phyloP scores from a whole-genome alignment of 495 filamentous ascomycete species.

The Penicillium roqueforti region DNA sequence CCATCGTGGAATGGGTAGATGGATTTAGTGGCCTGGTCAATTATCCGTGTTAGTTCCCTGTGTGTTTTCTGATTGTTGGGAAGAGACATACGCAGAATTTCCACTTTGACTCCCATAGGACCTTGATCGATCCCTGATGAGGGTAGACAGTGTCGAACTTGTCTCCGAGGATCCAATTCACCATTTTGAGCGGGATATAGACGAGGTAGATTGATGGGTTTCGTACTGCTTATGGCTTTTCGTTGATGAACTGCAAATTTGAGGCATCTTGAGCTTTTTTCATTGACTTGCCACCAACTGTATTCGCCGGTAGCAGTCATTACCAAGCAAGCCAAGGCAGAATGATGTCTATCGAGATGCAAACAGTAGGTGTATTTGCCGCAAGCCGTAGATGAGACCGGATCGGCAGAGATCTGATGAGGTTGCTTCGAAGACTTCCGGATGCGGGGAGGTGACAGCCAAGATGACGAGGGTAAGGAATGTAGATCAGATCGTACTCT shows the following conservation, averaged over 20 bases:
- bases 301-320: conserved; percentile 1
- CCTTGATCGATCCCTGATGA: conserved; percentile 69
- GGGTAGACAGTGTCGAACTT: conserved; percentile 37
- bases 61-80: background rate
- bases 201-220: background rate
- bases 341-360: conserved; percentile 8
- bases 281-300: background rate
- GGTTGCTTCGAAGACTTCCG: conserved; percentile 5
- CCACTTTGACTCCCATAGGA: conserved; percentile 81
- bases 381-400: background rate
- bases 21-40: conserved; percentile 52
- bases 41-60: conserved; percentile 8
- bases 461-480: background rate
- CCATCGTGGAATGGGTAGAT: conserved; percentile 82
- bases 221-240: conserved; percentile 1
- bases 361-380: conserved; percentile 11
- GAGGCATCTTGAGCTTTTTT: background rate
- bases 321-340: background rate
- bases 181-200: conserved; percentile 17
- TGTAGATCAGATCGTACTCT: background rate
- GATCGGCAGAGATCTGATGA: background rate
- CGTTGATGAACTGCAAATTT: background rate
- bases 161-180: conserved; percentile 37
- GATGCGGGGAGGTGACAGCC: conserved; percentile 4
- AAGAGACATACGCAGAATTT: conserved; percentile 55